Evolutionary conservation across 2,329 filamentous ascomycete genomes (phyloP).

Genomic region (Diaporthe nobilis): DNA sequence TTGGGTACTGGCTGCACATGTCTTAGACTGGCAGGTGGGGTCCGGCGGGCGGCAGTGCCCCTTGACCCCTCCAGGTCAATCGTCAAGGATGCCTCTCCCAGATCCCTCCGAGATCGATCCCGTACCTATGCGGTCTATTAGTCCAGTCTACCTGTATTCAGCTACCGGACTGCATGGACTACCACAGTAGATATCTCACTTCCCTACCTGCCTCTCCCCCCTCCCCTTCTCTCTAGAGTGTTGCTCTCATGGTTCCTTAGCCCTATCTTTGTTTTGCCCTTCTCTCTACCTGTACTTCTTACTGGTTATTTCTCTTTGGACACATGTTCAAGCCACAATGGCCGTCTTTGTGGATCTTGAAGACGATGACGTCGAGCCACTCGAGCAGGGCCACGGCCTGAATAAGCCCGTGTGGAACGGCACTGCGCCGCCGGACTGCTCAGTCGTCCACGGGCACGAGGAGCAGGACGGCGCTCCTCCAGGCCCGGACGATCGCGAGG

Average conservation of each 20-base stretch:
- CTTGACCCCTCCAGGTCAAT: slow-evolving; percentile 13
- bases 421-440: slow-evolving; percentile 39
- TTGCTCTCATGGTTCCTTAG: slow-evolving; percentile 13
- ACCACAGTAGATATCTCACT: slow-evolving; percentile 27
- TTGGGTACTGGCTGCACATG: not conserved
- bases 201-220: not conserved
- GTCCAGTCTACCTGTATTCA: slow-evolving; percentile 11
- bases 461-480: not conserved
- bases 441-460: slow-evolving; percentile 6
- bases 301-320: not conserved
- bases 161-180: slow-evolving; percentile 15
- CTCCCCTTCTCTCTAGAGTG: not conserved
- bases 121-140: not conserved
- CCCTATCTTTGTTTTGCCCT: not conserved
- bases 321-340: slow-evolving; percentile 44
- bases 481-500: slow-evolving; percentile 42
- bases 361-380: slow-evolving; percentile 50
- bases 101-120: slow-evolving; percentile 29
- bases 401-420: slow-evolving; percentile 47
- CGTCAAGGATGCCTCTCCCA: slow-evolving; percentile 21
- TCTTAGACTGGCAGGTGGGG: slow-evolving; percentile 20
- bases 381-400: slow-evolving; percentile 44
- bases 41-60: slow-evolving; percentile 27
- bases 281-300: slow-evolving; percentile 10
- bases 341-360: slow-evolving; percentile 52